These are phyloP conservation scores for Monascus ruber DNA, from an alignment of 2,329 filamentous ascomycete species.

Conservation along the genomic window DNA sequence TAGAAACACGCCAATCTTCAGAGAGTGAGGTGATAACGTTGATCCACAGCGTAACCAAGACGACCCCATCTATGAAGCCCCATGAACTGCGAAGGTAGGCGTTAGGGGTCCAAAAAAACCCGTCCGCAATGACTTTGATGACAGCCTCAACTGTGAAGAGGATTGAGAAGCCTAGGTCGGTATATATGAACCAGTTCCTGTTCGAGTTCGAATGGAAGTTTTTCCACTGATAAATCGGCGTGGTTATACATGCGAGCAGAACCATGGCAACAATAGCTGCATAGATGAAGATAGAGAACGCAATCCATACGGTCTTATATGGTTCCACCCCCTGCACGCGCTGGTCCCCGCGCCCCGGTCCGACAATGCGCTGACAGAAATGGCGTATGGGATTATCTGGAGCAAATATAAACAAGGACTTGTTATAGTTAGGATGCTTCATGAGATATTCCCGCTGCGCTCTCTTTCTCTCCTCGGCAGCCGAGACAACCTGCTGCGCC, in stretches of 20 bases:
- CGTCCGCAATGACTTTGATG: slow-evolving; percentile 91
- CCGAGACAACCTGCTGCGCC: slow-evolving; percentile 80
- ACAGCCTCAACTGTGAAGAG: slow-evolving; percentile 76
- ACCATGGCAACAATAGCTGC: slow-evolving; percentile 95
- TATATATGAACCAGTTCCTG: slow-evolving; percentile 90
- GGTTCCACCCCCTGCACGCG: slow-evolving; percentile 84
- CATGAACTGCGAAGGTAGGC: slow-evolving; percentile 93
- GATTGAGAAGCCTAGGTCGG: slow-evolving; percentile 77
- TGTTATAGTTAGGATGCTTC: slow-evolving; percentile 84
- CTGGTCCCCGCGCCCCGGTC: slow-evolving; percentile 75
- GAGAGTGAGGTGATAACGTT: slow-evolving; percentile 76
- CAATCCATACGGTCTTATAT: slow-evolving; percentile 81
- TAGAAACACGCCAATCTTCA: slow-evolving; percentile 72
- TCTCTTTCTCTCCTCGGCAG: slow-evolving; percentile 68
- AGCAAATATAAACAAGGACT: slow-evolving; percentile 74
- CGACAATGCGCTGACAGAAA: slow-evolving; percentile 79
- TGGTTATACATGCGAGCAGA: slow-evolving; percentile 86
- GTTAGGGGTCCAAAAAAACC: slow-evolving; percentile 92
- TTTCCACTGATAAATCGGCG: slow-evolving; percentile 82
- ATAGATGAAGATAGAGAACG: slow-evolving; percentile 89
- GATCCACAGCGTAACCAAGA: slow-evolving; percentile 88
- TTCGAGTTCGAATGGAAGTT: slow-evolving; percentile 57
- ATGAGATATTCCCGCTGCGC: slow-evolving; percentile 85
- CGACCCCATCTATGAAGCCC: slow-evolving; percentile 89
- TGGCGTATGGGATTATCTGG: slow-evolving; percentile 67